Conservation (phyloP, 331 rosid genomes). For the Malus hybrid region DNA sequence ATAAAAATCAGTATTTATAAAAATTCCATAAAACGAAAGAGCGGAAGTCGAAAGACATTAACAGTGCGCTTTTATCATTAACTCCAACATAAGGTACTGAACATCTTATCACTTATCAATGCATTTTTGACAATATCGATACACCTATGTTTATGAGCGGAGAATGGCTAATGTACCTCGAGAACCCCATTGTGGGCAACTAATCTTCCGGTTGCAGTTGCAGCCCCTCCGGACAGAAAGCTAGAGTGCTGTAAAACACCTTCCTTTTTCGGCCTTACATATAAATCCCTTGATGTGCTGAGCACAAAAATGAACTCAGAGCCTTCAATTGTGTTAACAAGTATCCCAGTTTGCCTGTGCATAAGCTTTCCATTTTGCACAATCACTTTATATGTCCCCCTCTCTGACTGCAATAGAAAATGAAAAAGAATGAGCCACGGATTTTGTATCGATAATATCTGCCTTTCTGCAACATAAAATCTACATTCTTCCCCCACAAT, state of each 20-base stretch:
- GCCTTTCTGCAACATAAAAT: too few relatives aligned
- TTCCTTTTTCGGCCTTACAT: conserved; percentile 61
- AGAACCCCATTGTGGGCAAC: conserved; percentile 63
- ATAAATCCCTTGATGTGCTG: conserved; percentile 60
- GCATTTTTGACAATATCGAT: too few relatives aligned
- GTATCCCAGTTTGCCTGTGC: conserved; percentile 29
- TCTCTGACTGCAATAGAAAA: conserved; percentile 45
- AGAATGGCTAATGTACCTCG: conserved; percentile 26
- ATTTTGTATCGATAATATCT: too few relatives aligned
- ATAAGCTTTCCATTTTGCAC: conserved; percentile 53
- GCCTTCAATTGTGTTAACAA: conserved; percentile 53
- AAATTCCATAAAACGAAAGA: too few relatives aligned
- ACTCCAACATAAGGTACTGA: too few relatives aligned
- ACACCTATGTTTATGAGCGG: rapidly evolving
- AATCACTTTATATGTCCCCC: conserved; percentile 60
- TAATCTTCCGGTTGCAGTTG: conserved; percentile 85
- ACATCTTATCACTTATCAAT: background rate
- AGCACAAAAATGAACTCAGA: conserved; percentile 88
- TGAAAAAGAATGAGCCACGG: too few relatives aligned
- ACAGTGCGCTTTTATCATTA: too few relatives aligned
- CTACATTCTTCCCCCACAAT: too few relatives aligned
- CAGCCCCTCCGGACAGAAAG: conserved; percentile 80
- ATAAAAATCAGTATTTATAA: too few relatives aligned
- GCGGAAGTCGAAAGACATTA: too few relatives aligned
- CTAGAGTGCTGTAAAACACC: conserved; percentile 90